Evolutionary conservation across 768 basidiomycete genomes (phyloP).

Genomic region (Mycena rebaudengoi): DNA sequence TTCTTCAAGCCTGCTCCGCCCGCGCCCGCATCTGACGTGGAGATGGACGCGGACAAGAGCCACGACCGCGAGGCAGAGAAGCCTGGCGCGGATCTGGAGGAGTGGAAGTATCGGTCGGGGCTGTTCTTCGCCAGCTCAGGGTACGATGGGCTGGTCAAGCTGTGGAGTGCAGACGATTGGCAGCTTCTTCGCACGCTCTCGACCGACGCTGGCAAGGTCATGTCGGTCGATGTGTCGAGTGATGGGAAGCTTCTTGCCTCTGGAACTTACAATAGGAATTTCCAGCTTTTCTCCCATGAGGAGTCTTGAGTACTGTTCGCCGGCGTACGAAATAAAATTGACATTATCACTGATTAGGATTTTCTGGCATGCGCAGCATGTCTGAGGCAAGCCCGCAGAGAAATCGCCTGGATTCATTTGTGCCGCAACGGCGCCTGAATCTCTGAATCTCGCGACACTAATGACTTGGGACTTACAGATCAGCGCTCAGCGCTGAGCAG

Average conservation of each 20-base stretch:
- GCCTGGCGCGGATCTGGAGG: constrained; percentile 55
- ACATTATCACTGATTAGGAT: no score
- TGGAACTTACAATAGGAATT: constrained; percentile 93
- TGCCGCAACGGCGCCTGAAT: no score
- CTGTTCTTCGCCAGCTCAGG: constrained; percentile 93
- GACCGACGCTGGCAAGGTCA: constrained; percentile 97
- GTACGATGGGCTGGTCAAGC: constrained; percentile 93
- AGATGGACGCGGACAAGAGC: constrained; percentile 57
- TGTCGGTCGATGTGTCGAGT: constrained; percentile 92
- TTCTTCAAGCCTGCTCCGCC: constrained; percentile 50
- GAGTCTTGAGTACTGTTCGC: no score
- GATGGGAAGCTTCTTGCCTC: constrained; percentile 88
- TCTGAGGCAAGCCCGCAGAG: no score
- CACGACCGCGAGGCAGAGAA: constrained; percentile 47
- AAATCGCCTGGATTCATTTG: no score
- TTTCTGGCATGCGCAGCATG: no score
- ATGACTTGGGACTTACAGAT: no score
- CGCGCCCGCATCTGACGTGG: constrained; percentile 55
- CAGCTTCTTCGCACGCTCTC: constrained; percentile 87
- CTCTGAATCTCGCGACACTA: no score
- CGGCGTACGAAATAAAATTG: no score
- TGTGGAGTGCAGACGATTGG: constrained; percentile 99
- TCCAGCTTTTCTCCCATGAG: constrained; percentile 91
- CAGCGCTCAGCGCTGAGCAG: no score
- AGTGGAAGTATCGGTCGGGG: constrained; percentile 86